Base-by-base conservation (phyloP, 106 monocot genomes). In the Phalaenopsis equestris region DNA sequence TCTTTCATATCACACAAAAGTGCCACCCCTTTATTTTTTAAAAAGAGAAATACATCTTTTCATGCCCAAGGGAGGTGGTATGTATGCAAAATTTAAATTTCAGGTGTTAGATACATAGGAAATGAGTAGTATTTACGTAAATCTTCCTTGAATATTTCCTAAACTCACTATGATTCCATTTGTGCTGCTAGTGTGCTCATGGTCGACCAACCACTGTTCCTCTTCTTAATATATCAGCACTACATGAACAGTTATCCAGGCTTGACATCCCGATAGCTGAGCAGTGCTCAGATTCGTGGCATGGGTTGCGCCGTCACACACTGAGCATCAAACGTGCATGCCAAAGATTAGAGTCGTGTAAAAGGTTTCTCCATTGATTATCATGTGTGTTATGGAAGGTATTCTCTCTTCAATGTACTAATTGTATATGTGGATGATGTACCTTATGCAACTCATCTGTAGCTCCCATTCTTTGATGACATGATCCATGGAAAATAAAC, bases 191-290 rank as follows among this genome's bases (percentile, higher is more conserved):
- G 99, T 99, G 99, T 89, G 99, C 99, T 77, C 95, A 99, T 87
- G 99, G 99, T 47, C 85, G 99, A 7, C 99, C 99, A 4, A 99
- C 99, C 1, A 85, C 93, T 8, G 95, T 86, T 2, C 99, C 95
- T 73, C 86, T 99, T 65, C 73, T 95, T 48, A 83, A 89, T 73
- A 79, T 99, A 73, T 55, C 80, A 47, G 75, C 87, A 18, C 85
- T 99, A 12, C 95, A 79, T 72, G 90, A 88, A 58, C 85, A 90
- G 52, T 64, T 99, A 76, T 81, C 80, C 5, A 86, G 42, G 72
- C 85, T 99, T 21, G 81, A 82, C 52, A 52, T 52, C 79, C 81
- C 85, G 52, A 78, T 52, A 7, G 79, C 17, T 12, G 77, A 45
- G 3, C 72, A 6, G 39, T 11, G 17, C 21, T 61, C 12, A 7